Percentiles rank a stretch among this genome's conserved stretches.
phyloP scores from a whole-genome alignment of 495 filamentous ascomycete species.

The Friedmanniomyces simplex region DNA sequence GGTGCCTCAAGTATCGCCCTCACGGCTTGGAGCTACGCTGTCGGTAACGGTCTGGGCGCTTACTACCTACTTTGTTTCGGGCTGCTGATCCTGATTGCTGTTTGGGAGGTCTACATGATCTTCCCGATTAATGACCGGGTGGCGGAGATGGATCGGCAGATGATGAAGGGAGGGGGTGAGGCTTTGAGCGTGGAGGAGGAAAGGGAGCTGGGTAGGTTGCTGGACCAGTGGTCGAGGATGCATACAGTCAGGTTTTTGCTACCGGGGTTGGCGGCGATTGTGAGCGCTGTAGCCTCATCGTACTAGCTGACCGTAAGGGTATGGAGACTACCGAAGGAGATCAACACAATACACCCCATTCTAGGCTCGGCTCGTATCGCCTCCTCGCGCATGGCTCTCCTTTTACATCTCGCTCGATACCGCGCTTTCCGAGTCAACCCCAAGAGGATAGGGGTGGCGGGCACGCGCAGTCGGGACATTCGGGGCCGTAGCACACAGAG shows the following conservation, averaged over 20 bases:
- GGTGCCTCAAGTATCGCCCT: not conserved
- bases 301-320: no score
- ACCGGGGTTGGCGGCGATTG: not conserved
- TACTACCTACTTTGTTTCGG: not conserved
- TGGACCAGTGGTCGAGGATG: not conserved
- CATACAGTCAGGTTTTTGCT: not conserved
- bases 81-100: not conserved
- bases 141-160: not conserved
- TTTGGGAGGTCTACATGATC: conserved; percentile 2
- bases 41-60: not conserved
- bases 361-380: no score
- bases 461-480: no score
- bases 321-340: no score
- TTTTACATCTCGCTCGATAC: no score
- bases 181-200: not conserved
- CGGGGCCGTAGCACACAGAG: no score
- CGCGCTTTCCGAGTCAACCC: no score
- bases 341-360: no score
- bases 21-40: not conserved
- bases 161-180: not conserved
- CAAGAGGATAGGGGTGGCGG: no score
- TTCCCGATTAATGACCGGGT: conserved; percentile 5
- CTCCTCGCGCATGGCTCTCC: no score
- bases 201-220: not conserved
- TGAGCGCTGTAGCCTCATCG: not conserved